Base-by-base conservation (phyloP, 805 yeast species). In the Metschnikowia kofuensis region DNA sequence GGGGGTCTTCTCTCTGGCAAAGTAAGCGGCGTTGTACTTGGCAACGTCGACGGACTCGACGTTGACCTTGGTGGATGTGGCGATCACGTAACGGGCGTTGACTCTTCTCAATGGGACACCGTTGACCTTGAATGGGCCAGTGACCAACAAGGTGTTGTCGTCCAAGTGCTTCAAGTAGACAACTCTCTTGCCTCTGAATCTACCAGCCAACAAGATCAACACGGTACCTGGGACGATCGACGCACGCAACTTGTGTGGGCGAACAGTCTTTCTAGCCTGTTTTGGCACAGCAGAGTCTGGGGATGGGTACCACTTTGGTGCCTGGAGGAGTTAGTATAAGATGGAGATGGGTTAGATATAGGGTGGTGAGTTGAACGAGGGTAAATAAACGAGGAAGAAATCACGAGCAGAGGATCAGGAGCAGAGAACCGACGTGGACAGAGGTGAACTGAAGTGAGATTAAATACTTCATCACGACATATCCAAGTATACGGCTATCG, bases 21-120 rank as follows among this genome's bases (percentile, higher is more conserved):
- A 92, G 90, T 92, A 94, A 65, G 85, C 87, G 68, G 83, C 95
- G 76, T 85, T 82, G 85, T 87, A 92, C 79, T 92, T 94, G 69
- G 89, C 79, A 63, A 88, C 90, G 69, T 88, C 87, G 63, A 90
- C 89, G 61, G 84, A 76, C 51, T 82, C 80, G 62, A 92, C 85
- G 61, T 83, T 76, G 68, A 94, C 87, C 75, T 82, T 78, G 78
- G 99, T 94, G 64, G 97, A 89, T 71, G 99, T 92, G 69, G 97
- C 98, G 79, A 92, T 92, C 66, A 94, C 99, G 80, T 92, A 94
- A 78, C 96, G 89, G 66, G 97, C 85, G 77, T 92, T 94, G 66
- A 92, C 98, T 84, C 97, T 89, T 87, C 98, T 90, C 76, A 92
- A 83, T 75, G 99, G 98, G 64, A 92, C 99, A 82, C 99, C 99